Base-by-base conservation (phyloP, 2,329 filamentous ascomycete genomes). In the Fragosphaeria purpurea region DNA sequence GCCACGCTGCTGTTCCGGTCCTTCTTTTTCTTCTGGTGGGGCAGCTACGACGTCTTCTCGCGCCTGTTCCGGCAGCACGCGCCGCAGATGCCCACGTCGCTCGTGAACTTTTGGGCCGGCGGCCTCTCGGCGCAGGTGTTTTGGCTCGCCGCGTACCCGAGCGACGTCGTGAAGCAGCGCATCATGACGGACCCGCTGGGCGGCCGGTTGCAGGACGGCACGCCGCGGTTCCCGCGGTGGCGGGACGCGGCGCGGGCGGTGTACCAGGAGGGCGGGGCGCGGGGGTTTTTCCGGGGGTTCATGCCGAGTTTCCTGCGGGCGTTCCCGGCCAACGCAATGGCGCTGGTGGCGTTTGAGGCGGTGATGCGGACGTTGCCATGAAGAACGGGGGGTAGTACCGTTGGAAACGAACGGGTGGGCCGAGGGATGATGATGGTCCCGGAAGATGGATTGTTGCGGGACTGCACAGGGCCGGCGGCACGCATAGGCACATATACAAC, bases 1-100 rank as follows among this genome's bases (percentile, higher is more conserved):
- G 87, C 93, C 1, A 97, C 93, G 0, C 72, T 97, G 46, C 67
- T 97, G 45, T 97, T 97, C 71, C 80, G 93, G 13, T 81, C 82
- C 11, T 95, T 91, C 70, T 98, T 98, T 75, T 96, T 95, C 76
- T 93, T 85, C 72, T 97, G 90, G 90, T 98, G 93, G 93, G 83
- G 83, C n/a, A 86, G 82, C 53, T 98, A 98, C 71, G 91, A 96
- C 61, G 59, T 95, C 34, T 77, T 97, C 58, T 86, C 87, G 5
- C 75, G 80, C 30, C 69, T 75, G 53, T 71, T 97, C 62, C 72
- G 78, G 50, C 67, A 78, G 13, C 72, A 81, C 59, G 95, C 90
- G 3, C 39, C 59, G 10, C 22, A 22, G 22, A 70, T 96, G 49
- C 85, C 85, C 49, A 80, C 81, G 0, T 88, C 93, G 0, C 83